Percentiles rank a stretch among this genome's conserved stretches.
Conservation (phyloP, 163 green algal species). For the Volvox carteri region DNA sequence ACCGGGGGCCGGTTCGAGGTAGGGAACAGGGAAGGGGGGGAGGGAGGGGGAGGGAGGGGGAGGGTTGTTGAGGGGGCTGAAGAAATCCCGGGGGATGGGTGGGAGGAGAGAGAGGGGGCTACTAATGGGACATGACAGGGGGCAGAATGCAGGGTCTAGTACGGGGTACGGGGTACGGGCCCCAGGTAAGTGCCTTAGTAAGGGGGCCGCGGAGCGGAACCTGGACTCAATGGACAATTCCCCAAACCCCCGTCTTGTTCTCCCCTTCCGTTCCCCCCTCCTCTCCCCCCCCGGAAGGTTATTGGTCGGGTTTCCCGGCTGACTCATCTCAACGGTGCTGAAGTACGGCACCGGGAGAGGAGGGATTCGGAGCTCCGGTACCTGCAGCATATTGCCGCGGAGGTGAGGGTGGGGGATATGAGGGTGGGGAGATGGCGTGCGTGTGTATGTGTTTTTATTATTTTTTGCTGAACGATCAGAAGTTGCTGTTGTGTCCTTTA, state of each 20-base stretch:
- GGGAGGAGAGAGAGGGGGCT: too few species aligned
- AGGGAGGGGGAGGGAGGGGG: not conserved
- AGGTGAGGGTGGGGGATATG: too few species aligned
- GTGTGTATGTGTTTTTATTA: too few species aligned
- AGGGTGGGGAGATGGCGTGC: too few species aligned
- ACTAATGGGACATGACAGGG: too few species aligned
- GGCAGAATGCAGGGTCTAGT: too few species aligned
- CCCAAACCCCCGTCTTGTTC: not conserved
- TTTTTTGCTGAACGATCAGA: too few species aligned
- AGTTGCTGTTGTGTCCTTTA: too few species aligned
- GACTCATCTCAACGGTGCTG: constrained; percentile 84
- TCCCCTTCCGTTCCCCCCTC: not conserved
- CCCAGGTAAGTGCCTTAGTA: not conserved
- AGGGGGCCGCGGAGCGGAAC: not conserved
- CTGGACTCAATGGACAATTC: not conserved
- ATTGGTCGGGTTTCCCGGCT: constrained; percentile 81
- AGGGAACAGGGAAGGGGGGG: not conserved
- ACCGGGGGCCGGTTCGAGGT: constrained; percentile 77
- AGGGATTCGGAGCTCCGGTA: constrained; percentile 92
- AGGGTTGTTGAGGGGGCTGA: too few species aligned
- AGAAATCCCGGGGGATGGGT: not conserved
- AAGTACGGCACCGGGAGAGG: constrained; percentile 79
- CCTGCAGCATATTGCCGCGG: constrained; percentile 66
- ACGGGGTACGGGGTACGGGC: too few species aligned
- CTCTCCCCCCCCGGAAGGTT: constrained; percentile 62